phyloP scores from a whole-genome alignment of 768 basidiomycete species.

The Kwoniella heveanensis region DNA sequence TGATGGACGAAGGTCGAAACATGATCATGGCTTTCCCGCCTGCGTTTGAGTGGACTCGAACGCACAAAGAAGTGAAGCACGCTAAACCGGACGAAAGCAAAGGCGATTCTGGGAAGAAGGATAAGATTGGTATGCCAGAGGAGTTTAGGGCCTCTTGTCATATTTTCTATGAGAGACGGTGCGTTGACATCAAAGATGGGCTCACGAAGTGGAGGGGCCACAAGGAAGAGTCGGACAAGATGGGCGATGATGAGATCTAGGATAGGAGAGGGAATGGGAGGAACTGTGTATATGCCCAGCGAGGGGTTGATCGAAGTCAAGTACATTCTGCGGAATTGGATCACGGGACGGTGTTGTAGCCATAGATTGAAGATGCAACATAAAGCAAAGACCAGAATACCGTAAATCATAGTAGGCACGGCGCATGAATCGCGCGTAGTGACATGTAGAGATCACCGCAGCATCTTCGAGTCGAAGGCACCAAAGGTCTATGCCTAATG shows the following conservation, averaged over 20 bases:
- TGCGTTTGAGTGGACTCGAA: constrained; percentile 41
- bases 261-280: neutral
- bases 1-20: constrained; percentile 48
- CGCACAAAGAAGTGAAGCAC: constrained; percentile 35
- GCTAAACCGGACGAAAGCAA: constrained; percentile 10
- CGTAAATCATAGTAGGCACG: too few relatives aligned
- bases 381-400: too few relatives aligned
- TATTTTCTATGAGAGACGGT: constrained; percentile 47
- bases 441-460: too few relatives aligned
- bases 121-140: constrained; percentile 32
- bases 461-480: too few relatives aligned
- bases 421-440: too few relatives aligned
- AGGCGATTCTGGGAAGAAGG: constrained; percentile 19
- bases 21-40: constrained; percentile 52
- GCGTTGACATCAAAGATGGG: constrained; percentile 43
- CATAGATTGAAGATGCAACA: too few relatives aligned
- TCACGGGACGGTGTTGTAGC: too few relatives aligned
- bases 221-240: constrained; percentile 37
- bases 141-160: constrained; percentile 35
- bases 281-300: too few relatives aligned
- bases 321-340: too few relatives aligned
- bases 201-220: constrained; percentile 43
- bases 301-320: too few relatives aligned
- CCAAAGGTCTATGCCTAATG: neutral
- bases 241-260: constrained; percentile 38